These are phyloP conservation scores for Brettanomyces naardenensis DNA, from an alignment of 805 yeast genomes.

Conservation along the genomic window DNA sequence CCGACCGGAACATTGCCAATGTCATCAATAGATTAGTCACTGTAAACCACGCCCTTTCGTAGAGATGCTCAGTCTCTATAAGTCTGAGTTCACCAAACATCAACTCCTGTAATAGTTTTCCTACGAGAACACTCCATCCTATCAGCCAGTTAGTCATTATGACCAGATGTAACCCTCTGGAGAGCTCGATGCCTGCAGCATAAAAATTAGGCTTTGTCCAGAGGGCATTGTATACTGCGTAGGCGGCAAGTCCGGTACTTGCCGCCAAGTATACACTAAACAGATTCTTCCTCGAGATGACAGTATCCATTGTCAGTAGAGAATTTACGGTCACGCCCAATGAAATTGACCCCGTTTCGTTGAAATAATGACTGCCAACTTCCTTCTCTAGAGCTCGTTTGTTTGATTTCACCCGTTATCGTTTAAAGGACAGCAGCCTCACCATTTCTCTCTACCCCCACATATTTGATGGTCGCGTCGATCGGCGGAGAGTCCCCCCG, in stretches of 20 bases:
- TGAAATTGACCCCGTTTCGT: too few species aligned
- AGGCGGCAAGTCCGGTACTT: slow-evolving; percentile 29
- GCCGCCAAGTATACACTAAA: slow-evolving; percentile 18
- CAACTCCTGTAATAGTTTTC: slow-evolving; percentile 40
- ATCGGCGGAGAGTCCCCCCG: too few species aligned
- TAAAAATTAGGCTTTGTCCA: slow-evolving; percentile 38
- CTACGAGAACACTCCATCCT: slow-evolving; percentile 26
- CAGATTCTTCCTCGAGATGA: slow-evolving; percentile 6
- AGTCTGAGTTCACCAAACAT: slow-evolving; percentile 71
- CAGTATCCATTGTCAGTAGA: not conserved
- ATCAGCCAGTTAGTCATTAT: slow-evolving; percentile 38
- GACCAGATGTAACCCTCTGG: slow-evolving; percentile 40
- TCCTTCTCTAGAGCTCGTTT: too few species aligned
- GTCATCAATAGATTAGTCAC: slow-evolving; percentile 56
- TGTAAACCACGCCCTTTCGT: slow-evolving; percentile 57
- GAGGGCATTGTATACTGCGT: slow-evolving; percentile 31
- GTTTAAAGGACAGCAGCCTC: too few species aligned
- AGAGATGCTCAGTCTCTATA: slow-evolving; percentile 68
- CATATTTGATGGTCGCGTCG: too few species aligned
- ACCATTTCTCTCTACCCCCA: too few species aligned
- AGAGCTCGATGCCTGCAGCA: slow-evolving; percentile 40
- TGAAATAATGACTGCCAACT: too few species aligned
- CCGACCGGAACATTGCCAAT: slow-evolving; percentile 43
- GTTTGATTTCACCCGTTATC: too few species aligned
- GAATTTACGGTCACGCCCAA: too few species aligned